A percentile compares a stretch with the other conserved stretches of the same genome.
Evolutionary conservation across 2,329 filamentous ascomycete genomes (phyloP).

Genomic region (Cercospora beticola): DNA sequence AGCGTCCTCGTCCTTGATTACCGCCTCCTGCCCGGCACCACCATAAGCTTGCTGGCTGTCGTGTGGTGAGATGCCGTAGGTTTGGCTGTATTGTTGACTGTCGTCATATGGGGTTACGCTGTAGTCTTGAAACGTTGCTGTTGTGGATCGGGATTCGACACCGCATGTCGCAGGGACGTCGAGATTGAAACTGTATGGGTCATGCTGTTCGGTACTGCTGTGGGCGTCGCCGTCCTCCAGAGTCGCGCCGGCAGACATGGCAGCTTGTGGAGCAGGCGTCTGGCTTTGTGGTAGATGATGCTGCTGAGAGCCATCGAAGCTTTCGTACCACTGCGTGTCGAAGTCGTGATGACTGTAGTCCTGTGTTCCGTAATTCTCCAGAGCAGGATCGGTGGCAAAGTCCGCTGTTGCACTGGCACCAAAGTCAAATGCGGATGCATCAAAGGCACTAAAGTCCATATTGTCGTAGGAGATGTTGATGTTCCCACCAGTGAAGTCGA

Average conservation of each 20-base stretch:
- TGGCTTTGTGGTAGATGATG: constrained; percentile 6
- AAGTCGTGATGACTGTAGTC: constrained; percentile 9
- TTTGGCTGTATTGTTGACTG: not conserved
- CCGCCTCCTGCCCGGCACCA: constrained; percentile 18
- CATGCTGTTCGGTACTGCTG: not conserved
- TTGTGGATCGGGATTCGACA: not conserved
- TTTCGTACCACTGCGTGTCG: constrained; percentile 9
- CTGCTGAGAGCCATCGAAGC: not conserved
- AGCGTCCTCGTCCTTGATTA: constrained; percentile 12
- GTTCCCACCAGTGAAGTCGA: constrained; percentile 44
- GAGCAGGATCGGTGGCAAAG: constrained; percentile 28
- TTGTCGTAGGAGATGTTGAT: constrained; percentile 44
- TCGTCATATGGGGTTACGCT: not conserved
- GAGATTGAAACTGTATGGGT: not conserved
- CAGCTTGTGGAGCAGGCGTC: not conserved
- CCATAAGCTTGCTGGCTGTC: constrained; percentile 15
- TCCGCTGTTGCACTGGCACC: constrained; percentile 18
- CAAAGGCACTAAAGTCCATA: constrained; percentile 29
- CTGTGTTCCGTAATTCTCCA: constrained; percentile 23
- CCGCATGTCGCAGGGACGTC: not conserved
- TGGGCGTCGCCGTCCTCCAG: not conserved
- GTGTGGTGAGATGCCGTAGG: not conserved
- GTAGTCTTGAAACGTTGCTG: not conserved
- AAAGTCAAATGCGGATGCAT: constrained; percentile 36
- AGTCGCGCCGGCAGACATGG: constrained; percentile 10